These are phyloP conservation scores for Penicillium verhagenii DNA, from an alignment of 495 filamentous ascomycete genomes.

Conservation along the genomic window DNA sequence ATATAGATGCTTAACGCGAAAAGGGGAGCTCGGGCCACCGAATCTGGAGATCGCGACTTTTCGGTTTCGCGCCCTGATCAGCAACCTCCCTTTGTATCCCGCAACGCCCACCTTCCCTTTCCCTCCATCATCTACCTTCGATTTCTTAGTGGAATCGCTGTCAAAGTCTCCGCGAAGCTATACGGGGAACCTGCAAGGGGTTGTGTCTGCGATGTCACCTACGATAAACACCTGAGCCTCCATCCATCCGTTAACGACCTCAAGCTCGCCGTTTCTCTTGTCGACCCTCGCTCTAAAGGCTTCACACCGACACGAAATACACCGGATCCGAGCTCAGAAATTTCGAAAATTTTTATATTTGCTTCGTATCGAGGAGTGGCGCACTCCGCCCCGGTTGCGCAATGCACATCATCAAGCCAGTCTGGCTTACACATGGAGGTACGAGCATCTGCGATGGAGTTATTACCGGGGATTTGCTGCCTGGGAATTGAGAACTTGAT, in stretches of 20 bases:
- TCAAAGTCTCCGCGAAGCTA: background rate
- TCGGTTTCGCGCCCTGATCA: conserved; percentile 30
- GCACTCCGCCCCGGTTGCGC: conserved; percentile 19
- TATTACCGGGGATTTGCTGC: background rate
- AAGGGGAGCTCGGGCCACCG: conserved; percentile 42
- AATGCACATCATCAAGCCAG: conserved; percentile 92
- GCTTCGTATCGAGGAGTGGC: background rate
- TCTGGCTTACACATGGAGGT: conserved; percentile 92
- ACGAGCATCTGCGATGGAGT: conserved; percentile 20
- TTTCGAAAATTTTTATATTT: background rate
- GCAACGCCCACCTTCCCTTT: conserved; percentile 9
- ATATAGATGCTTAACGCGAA: conserved; percentile 14
- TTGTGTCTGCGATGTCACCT: conserved; percentile 32
- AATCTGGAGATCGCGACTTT: conserved; percentile 47
- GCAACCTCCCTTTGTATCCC: conserved; percentile 18
- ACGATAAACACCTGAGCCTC: conserved; percentile 16
- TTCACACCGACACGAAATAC: background rate
- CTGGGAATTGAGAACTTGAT: background rate
- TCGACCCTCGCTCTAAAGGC: background rate
- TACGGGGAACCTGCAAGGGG: background rate
- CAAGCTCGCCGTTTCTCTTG: background rate
- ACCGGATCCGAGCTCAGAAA: background rate
- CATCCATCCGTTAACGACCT: conserved; percentile 3
- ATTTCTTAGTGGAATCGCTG: background rate
- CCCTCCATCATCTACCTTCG: conserved; percentile 1